These are phyloP conservation scores for Ceratocystis variospora DNA, from an alignment of 2,329 filamentous ascomycete genomes.

Conservation along the genomic window DNA sequence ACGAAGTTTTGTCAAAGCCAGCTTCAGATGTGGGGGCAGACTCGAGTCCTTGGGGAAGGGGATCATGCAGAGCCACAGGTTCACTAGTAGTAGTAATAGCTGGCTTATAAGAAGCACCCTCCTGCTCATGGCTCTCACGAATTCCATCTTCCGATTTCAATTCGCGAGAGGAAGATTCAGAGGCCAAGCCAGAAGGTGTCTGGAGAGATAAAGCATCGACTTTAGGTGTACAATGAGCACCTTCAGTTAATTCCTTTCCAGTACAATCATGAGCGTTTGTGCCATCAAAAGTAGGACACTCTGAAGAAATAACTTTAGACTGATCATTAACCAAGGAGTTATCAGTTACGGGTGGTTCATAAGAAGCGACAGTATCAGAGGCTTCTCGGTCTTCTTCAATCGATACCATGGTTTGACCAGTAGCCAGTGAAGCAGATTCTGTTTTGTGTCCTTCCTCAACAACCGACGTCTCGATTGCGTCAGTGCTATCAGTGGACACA, in stretches of 20 bases:
- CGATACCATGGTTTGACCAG: background rate
- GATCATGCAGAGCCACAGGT: background rate
- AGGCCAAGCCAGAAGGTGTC: background rate
- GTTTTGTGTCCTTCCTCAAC: background rate
- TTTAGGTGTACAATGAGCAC: background rate
- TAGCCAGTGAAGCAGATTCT: background rate
- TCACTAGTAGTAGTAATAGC: background rate
- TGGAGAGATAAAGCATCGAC: background rate
- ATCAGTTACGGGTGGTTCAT: background rate
- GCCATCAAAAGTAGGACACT: too few species aligned
- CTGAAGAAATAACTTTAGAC: too few species aligned
- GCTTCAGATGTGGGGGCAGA: background rate
- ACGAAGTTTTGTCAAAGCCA: background rate
- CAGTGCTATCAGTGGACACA: background rate
- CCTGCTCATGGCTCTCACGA: background rate
- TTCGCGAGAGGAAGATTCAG: background rate
- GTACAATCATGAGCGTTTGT: too few species aligned
- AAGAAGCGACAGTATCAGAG: background rate
- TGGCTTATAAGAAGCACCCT: background rate
- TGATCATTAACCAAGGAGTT: too few species aligned
- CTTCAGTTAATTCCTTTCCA: background rate
- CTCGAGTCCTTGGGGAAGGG: background rate
- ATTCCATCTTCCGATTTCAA: background rate
- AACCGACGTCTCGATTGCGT: background rate
- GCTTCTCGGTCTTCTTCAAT: background rate